Evolutionary conservation across 805 yeast genomes (phyloP), one percentile per base, ranked within the genome.

Genomic region (Isabelozyma rhagii): DNA sequence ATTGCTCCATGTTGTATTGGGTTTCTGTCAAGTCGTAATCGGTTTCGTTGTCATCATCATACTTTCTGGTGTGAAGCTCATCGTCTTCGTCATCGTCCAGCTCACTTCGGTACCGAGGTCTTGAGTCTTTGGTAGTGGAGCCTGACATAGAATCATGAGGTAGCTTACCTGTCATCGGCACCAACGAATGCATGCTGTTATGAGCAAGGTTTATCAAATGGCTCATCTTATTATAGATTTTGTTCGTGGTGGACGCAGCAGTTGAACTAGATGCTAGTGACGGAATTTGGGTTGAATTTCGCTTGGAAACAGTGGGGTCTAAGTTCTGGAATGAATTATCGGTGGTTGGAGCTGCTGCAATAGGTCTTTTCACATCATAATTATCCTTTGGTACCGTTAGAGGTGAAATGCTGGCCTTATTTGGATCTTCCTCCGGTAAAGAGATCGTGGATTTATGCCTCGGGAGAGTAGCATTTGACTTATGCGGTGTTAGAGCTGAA

Each of bases 341-440:
- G 14, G 66, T 60, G 29, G 51, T 46, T 21, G 45, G 27, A 2
- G 45, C 40, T 39, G 52, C 53, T 28, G 48, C 43, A 7, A 41
- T 46, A 1, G 68, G 68, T 17, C 62, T 41, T 46, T 44, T 57
- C 15, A 62, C 64, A 46, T 66, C 54, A 47, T 65, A 66, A 42
- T 60, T 57, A 42, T 67, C 70, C 41, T 57, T 50, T 15, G 66
- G 49, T 9, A 64, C 64, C 0, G 69, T 63, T 41, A 66, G 55
- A 1, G 71, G 69, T 2, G 69, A 64, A 2, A 62, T 41, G 42
- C 65, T 60, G 41, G 43, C 39, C 15, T 17, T 39, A 27, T n/a
- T 31, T 8, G 10, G 13, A 18, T 14, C 28, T 40, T 18, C 39
- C 28, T 41, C 13, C 6, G 25, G 25, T 21, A 21, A 21, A 21